Evolutionary conservation across 805 yeast genomes (phyloP), one percentile per base, ranked within the genome.

Genomic region (Wickerhamomyces xylosicus): DNA sequence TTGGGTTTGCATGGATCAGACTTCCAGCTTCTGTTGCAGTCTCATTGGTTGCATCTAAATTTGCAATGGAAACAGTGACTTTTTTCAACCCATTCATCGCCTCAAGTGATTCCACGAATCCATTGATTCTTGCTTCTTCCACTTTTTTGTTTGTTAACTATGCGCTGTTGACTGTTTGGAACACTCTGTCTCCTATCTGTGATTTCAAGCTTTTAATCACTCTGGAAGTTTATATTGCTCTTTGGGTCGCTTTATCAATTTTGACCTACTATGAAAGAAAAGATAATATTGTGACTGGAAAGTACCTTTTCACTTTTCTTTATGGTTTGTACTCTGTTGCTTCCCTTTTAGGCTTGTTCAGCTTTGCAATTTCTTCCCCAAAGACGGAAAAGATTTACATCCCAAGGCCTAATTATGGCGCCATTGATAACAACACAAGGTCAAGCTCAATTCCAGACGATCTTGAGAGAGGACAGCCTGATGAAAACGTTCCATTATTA

Each of bases 161-260:
- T 50, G 31, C 71, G 3, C 42, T 80, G 14, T 62, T 86, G 45
- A 76, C 62, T 0, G 33, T 57, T 4, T 50, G 57, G 15, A 56
- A 62, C 35, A 41, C 50, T 15, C 29, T 67, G 13, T 59, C 63
- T 40, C 77, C 79, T 1, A 66, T 69, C 16, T 72, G 68, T 42
- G 79, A 77, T 47, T 77, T 76, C 48, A 81, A 83, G 52, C 66
- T 79, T 40, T 62, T 76, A 16, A 62, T 72, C 3, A 54, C 79
- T 3, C 48, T 78, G 18, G 81, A 82, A 55, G 57, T 73, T 11
- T 69, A 78, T 27, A 54, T 71, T 28, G 42, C 72, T 3, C 60
- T 70, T 41, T 86, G 95, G 95, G 38, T 68, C 1, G 47, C 60
- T 0, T 63, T 81, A 38, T 50, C 79, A 2, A 63, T 69, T 38